Evolutionary conservation across 2,329 filamentous ascomycete genomes (phyloP).

Genomic region (Sporothrix variecibatus): DNA sequence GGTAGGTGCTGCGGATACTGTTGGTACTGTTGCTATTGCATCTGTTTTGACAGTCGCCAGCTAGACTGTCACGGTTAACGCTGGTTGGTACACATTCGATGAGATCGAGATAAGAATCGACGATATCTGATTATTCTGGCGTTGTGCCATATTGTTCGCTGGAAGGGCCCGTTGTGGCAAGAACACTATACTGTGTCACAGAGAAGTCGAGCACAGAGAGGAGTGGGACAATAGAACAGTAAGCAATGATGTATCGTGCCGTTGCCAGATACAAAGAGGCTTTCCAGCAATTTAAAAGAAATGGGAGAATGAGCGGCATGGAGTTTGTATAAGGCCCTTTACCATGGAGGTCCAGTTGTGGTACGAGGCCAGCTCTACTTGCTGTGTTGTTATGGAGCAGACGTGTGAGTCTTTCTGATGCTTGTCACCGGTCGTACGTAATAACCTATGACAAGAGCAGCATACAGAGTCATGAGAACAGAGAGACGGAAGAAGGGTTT

Average conservation of each 20-base stretch:
- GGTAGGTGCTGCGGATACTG: constrained; percentile 22
- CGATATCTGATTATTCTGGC: neutral
- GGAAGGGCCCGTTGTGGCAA: neutral
- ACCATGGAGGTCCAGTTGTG: too few relatives aligned
- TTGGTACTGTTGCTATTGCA: neutral
- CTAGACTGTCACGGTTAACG: neutral
- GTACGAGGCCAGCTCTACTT: too few relatives aligned
- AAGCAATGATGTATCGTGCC: neutral
- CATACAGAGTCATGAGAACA: neutral
- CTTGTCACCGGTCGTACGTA: neutral
- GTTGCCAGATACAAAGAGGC: too few relatives aligned
- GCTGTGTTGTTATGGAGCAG: too few relatives aligned
- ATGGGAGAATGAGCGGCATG: neutral
- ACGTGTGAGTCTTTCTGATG: neutral
- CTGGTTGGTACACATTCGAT: neutral
- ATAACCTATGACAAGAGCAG: neutral
- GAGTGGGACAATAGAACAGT: neutral
- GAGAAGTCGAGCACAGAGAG: neutral
- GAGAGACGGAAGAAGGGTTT: neutral
- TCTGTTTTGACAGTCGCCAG: neutral
- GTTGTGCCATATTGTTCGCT: neutral
- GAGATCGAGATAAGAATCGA: neutral
- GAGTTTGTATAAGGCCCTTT: too few relatives aligned
- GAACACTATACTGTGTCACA: neutral
- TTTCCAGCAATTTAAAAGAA: neutral